Conservation (phyloP, 768 basidiomycete species). For the Lactarius hengduanensis region DNA sequence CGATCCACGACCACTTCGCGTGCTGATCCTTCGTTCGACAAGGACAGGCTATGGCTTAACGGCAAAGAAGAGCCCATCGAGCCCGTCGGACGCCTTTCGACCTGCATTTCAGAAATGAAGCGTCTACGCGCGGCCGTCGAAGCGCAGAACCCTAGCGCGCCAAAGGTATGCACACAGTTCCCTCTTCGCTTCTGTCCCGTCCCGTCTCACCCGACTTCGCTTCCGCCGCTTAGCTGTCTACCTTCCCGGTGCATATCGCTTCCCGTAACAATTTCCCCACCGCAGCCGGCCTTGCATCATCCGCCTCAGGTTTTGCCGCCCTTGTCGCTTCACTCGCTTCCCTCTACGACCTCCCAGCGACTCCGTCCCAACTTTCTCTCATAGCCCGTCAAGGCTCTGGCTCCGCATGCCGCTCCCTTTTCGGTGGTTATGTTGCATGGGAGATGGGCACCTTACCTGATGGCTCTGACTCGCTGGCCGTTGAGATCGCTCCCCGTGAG, state of each 20-base stretch:
- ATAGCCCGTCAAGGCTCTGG: constrained; percentile 98
- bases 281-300: constrained; percentile 95
- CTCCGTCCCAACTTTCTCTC: constrained; percentile 80
- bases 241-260: constrained; percentile 77
- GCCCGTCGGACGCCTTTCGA: constrained; percentile 68
- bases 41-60: constrained; percentile 92
- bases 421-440: constrained; percentile 98
- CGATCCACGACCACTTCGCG: constrained; percentile 92
- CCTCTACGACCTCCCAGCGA: constrained; percentile 77
- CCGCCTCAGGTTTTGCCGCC: constrained; percentile 95
- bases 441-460: constrained; percentile 63
- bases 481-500: constrained; percentile 76
- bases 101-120: constrained; percentile 88
- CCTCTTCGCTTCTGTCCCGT: constrained; percentile 2
- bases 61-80: constrained; percentile 91
- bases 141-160: constrained; percentile 57
- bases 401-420: constrained; percentile 95
- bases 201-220: constrained; percentile 20
- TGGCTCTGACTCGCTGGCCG: constrained; percentile 85
- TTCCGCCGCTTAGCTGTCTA: constrained; percentile 52
- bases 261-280: constrained; percentile 99
- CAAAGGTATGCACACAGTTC: constrained; percentile 52
- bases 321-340: constrained; percentile 85
- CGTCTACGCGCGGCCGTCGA: constrained; percentile 73
- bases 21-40: constrained; percentile 67